These are phyloP conservation scores for Wickerhamiella kazuoi DNA, from an alignment of 805 yeast genomes.

Conservation along the genomic window DNA sequence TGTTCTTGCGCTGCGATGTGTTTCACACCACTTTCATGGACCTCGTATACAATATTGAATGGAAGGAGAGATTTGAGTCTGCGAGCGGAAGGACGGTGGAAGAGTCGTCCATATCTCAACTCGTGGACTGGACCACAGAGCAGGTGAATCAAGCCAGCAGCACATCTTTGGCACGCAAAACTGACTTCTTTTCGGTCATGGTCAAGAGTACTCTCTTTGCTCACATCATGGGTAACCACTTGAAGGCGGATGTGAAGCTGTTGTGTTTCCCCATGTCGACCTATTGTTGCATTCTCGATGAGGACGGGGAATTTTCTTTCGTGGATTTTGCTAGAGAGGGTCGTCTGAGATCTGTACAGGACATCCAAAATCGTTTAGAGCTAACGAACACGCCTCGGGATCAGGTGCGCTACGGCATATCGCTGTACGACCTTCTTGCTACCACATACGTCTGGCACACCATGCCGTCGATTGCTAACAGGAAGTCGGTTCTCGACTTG, in stretches of 20 bases:
- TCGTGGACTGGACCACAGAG: background rate
- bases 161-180: constrained; percentile 4
- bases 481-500: constrained; percentile 9
- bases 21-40: background rate
- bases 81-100: background rate
- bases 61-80: background rate
- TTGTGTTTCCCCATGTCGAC: constrained; percentile 8
- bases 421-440: constrained; percentile 10
- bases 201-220: constrained; percentile 9
- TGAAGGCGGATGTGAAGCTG: constrained; percentile 7
- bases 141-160: constrained; percentile 3
- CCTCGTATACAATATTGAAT: background rate
- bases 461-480: constrained; percentile 7
- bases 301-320: constrained; percentile 6
- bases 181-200: constrained; percentile 9
- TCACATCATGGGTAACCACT: constrained; percentile 4
- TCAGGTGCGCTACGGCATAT: constrained; percentile 9
- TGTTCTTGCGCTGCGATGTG: constrained; percentile 7
- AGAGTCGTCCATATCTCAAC: background rate
- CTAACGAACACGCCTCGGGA: constrained; percentile 1
- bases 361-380: constrained; percentile 11
- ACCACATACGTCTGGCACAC: constrained; percentile 13
- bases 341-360: constrained; percentile 9
- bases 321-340: constrained; percentile 13
- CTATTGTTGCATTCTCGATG: constrained; percentile 8